phyloP scores from a whole-genome alignment of 1,284 basidiomycete genomes.

The Ceratobasidium theobromae region DNA sequence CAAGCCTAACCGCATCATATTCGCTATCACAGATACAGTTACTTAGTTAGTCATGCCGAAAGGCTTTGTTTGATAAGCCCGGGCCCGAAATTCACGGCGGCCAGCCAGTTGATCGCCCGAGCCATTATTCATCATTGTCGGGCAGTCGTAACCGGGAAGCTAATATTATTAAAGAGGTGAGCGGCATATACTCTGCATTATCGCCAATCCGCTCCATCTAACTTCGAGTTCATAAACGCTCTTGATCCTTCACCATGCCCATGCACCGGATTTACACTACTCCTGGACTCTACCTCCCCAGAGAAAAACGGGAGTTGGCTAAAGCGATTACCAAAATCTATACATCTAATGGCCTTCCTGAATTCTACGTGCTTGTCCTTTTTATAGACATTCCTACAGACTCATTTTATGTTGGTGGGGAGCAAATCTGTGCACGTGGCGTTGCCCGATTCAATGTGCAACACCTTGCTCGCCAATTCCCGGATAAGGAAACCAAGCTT shows the following conservation, averaged over 20 bases:
- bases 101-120: no score
- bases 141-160: no score
- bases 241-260: background rate
- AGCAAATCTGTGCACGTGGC: background rate
- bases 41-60: no score
- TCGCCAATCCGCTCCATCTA: background rate
- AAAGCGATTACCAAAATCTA: background rate
- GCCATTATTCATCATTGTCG: no score
- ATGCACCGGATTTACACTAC: slow-evolving; percentile 16
- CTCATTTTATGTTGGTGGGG: background rate
- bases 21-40: no score
- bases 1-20: no score
- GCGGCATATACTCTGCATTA: background rate
- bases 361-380: background rate
- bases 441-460: background rate
- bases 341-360: background rate
- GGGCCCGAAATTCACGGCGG: no score
- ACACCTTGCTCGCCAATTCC: background rate
- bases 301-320: background rate
- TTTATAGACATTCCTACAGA: background rate
- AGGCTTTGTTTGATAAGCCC: no score
- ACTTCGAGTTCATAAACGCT: background rate
- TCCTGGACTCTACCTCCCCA: slow-evolving; percentile 7
- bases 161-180: background rate
- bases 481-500: background rate